Evolutionary conservation across 192 early-diverging fungal genomes (phyloP).

Genomic region (Backusella liffmaniae): DNA sequence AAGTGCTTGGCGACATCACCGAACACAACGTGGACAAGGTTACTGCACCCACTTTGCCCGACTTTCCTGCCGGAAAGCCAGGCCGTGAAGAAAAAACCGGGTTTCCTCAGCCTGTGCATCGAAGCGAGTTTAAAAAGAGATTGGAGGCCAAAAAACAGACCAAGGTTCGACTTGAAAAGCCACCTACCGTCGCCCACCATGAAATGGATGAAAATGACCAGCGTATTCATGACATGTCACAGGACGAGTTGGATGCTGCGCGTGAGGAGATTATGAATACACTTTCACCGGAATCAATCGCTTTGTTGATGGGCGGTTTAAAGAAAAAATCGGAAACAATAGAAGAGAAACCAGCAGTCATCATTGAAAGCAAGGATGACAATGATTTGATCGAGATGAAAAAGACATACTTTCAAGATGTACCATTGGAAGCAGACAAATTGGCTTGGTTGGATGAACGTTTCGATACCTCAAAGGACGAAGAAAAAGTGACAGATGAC

Average conservation of each 20-base stretch:
- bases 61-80: neutral
- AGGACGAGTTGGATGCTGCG: slow-evolving; percentile 67
- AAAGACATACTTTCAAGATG: slow-evolving; percentile 52
- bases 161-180: neutral
- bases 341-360: neutral
- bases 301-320: slow-evolving; percentile 53
- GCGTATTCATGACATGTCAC: slow-evolving; percentile 64
- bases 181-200: neutral
- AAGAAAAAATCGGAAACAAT: slow-evolving; percentile 3
- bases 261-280: slow-evolving; percentile 61
- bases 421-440: slow-evolving; percentile 60
- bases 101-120: slow-evolving; percentile 40
- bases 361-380: slow-evolving; percentile 18
- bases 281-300: slow-evolving; percentile 62
- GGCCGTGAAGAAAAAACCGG: slow-evolving; percentile 19
- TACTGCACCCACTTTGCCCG: neutral
- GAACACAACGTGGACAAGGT: slow-evolving; percentile 22
- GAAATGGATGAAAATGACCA: slow-evolving; percentile 35
- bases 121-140: slow-evolving; percentile 33
- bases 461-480: neutral
- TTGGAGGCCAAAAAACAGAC: slow-evolving; percentile 15
- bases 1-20: slow-evolving; percentile 24
- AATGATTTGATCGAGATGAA: slow-evolving; percentile 48
- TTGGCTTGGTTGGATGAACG: slow-evolving; percentile 63
- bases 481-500: slow-evolving; percentile 21